Conservation (phyloP, 2,329 filamentous ascomycete genomes). For the Aureobasidium leucospermi region DNA sequence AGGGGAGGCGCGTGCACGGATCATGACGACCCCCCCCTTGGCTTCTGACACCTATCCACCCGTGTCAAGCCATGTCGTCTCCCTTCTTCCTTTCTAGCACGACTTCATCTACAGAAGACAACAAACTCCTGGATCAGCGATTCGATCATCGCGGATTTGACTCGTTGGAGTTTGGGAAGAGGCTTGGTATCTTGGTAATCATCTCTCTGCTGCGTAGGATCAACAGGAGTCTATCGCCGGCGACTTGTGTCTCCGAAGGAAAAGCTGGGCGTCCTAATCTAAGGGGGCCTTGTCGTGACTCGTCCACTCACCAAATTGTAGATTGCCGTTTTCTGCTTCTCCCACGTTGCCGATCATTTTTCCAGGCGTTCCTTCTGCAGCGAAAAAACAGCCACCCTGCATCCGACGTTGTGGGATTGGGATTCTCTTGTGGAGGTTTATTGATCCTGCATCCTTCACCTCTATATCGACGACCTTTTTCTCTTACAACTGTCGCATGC, state of each 20-base stretch:
- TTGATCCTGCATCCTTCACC: not conserved
- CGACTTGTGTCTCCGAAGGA: not conserved
- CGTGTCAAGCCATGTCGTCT: not conserved
- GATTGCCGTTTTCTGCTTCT: not conserved
- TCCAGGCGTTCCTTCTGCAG: not conserved
- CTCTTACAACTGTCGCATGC: no score
- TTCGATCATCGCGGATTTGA: no score
- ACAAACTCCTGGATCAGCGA: no score
- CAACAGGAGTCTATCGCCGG: not conserved
- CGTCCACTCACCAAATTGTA: no score
- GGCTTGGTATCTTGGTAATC: no score
- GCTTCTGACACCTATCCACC: not conserved
- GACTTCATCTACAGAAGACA: no score
- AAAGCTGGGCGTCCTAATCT: no score
- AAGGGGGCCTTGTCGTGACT: not conserved
- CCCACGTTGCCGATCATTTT: not conserved
- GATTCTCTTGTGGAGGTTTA: no score
- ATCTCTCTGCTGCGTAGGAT: not conserved
- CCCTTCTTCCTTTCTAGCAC: not conserved
- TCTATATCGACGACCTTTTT: no score
- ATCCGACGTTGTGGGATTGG: no score
- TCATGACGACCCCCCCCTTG: not conserved
- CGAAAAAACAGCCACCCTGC: not conserved
- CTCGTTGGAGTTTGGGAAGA: no score
- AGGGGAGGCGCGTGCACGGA: not conserved